phyloP scores from a whole-genome alignment of 768 basidiomycete genomes.

The Filobasidium floriforme region DNA sequence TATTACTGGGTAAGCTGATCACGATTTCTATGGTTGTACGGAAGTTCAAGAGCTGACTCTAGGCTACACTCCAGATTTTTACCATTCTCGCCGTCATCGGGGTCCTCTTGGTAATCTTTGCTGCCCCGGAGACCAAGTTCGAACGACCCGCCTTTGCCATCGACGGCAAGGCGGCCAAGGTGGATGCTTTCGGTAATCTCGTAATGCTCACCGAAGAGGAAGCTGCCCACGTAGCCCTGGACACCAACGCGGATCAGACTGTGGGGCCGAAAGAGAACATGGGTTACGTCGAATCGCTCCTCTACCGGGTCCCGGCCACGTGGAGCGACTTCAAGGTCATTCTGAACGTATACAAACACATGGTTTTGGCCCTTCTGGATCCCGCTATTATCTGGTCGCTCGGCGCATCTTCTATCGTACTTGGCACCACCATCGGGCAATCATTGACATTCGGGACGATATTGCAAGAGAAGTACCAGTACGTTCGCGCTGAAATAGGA shows the following conservation, averaged over 20 bases:
- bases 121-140: too few relatives aligned
- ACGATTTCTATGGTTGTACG: too few relatives aligned
- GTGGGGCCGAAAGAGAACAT: neutral
- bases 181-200: conserved; percentile 14
- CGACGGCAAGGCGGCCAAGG: too few relatives aligned
- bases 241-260: neutral
- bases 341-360: neutral
- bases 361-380: conserved; percentile 11
- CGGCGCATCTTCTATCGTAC: conserved; percentile 9
- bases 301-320: neutral
- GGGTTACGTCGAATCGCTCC: conserved; percentile 4
- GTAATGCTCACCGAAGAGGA: conserved; percentile 14
- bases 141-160: too few relatives aligned
- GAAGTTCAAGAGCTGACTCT: too few relatives aligned
- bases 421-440: conserved; percentile 11
- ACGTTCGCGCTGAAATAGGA: too few relatives aligned
- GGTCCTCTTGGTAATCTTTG: too few relatives aligned
- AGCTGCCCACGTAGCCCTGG: neutral
- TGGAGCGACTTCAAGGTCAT: neutral
- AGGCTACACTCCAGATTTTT: too few relatives aligned
- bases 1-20: too few relatives aligned
- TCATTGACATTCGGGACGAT: conserved; percentile 8
- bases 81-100: too few relatives aligned
- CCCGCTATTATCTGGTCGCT: conserved; percentile 18
- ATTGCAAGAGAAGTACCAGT: neutral